These are phyloP conservation scores for Cornus kousa DNA, from an alignment of 148 eudicot genomes.

Conservation along the genomic window DNA sequence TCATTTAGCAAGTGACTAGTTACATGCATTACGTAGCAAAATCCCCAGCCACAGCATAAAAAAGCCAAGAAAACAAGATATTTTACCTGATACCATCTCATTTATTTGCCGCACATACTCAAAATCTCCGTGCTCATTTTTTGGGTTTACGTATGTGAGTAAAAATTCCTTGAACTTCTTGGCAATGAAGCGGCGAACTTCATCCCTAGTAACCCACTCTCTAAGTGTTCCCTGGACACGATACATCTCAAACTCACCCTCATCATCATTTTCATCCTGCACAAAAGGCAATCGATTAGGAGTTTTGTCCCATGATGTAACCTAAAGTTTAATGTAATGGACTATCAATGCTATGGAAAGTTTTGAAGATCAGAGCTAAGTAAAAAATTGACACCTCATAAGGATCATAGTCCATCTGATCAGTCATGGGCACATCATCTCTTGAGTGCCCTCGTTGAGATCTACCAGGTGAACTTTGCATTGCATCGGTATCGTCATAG, in stretches of 20 bases:
- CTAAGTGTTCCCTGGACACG: constrained; percentile 88
- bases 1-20: background rate
- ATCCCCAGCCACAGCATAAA: background rate
- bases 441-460: constrained; percentile 63
- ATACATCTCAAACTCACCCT: constrained; percentile 88
- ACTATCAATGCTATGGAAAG: background rate
- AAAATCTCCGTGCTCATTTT: constrained; percentile 58
- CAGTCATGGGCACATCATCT: constrained; percentile 84
- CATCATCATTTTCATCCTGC: constrained; percentile 83
- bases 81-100: constrained; percentile 90
- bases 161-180: constrained; percentile 86
- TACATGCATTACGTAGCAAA: background rate
- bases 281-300: constrained; percentile 4
- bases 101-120: constrained; percentile 77
- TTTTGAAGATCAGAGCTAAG: background rate
- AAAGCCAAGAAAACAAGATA: background rate
- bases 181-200: constrained; percentile 88
- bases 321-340: background rate
- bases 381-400: constrained; percentile 51
- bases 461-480: constrained; percentile 88
- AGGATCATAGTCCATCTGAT: constrained; percentile 73
- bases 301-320: background rate
- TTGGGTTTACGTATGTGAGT: constrained; percentile 63
- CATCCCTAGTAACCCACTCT: constrained; percentile 99
- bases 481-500: constrained; percentile 72